Evolutionary conservation across 768 basidiomycete genomes (phyloP).

Genomic region (Trametes maxima): DNA sequence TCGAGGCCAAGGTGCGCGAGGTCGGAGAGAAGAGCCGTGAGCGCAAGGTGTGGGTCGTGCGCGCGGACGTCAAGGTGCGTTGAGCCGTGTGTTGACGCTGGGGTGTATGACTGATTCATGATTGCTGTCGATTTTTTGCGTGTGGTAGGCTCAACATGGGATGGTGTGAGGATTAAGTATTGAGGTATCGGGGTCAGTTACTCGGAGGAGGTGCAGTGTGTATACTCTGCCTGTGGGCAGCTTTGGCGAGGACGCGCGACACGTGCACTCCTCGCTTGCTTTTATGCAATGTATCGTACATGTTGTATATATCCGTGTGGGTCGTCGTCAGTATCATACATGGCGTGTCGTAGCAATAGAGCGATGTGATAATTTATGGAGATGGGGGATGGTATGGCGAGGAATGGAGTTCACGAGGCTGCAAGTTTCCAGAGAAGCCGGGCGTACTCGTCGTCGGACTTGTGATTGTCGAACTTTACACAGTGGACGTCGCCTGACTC

Average conservation of each 20-base stretch:
- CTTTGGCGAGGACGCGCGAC: background rate
- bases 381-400: background rate
- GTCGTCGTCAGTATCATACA: background rate
- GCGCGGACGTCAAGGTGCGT: conserved; percentile 35
- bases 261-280: background rate
- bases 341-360: background rate
- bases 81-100: background rate
- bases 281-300: conserved; percentile 6
- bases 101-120: background rate
- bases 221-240: background rate
- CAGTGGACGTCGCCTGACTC: conserved; percentile 46
- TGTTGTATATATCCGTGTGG: conserved; percentile 4
- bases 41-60: conserved; percentile 75
- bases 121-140: background rate
- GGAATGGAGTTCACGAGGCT: conserved; percentile 31
- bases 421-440: conserved; percentile 41
- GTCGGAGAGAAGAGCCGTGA: conserved; percentile 75
- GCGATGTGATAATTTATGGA: background rate
- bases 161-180: conserved; percentile 1
- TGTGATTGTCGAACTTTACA: conserved; percentile 33
- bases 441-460: conserved; percentile 33
- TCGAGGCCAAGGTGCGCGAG: conserved; percentile 80
- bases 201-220: background rate
- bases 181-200: too few relatives aligned
- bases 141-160: conserved; percentile 16